Percentiles rank a stretch among this genome's conserved stretches.
Conservation (phyloP, 148 eudicot genomes). For the Fagopyrum tataricum region DNA sequence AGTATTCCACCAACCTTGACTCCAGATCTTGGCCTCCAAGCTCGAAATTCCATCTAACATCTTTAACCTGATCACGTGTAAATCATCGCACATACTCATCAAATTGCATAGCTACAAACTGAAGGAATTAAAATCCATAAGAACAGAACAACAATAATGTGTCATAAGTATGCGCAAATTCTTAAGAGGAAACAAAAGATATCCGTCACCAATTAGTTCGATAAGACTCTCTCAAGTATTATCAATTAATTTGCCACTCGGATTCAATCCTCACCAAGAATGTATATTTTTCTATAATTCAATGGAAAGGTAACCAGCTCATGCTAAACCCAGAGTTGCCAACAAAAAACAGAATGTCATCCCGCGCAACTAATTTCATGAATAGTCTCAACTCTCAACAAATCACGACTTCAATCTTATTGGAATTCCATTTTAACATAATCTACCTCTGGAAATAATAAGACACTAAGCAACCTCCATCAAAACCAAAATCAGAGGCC, state of each 20-base stretch:
- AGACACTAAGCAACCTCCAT: neutral
- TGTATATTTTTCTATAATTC: neutral
- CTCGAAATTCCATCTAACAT: constrained; percentile 88
- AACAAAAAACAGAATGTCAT: neutral
- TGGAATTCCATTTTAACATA: neutral
- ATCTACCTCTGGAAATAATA: neutral
- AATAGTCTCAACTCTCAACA: neutral
- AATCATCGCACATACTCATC: neutral
- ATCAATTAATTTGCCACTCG: neutral
- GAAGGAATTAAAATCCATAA: neutral
- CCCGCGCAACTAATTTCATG: neutral
- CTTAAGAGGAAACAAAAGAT: neutral
- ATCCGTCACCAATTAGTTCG: neutral
- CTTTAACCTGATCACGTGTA: constrained; percentile 51
- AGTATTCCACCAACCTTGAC: constrained; percentile 78
- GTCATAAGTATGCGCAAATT: neutral
- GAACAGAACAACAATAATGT: neutral
- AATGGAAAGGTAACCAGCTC: constrained; percentile 1
- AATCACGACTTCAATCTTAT: neutral
- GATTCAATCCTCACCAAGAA: neutral
- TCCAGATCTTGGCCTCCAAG: constrained; percentile 97
- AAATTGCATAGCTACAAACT: neutral
- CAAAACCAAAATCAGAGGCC: neutral
- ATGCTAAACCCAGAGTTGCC: neutral
- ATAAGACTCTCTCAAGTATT: neutral